Base-by-base conservation (phyloP, 306 rosid species). In the Astragalus glycyphyllos region DNA sequence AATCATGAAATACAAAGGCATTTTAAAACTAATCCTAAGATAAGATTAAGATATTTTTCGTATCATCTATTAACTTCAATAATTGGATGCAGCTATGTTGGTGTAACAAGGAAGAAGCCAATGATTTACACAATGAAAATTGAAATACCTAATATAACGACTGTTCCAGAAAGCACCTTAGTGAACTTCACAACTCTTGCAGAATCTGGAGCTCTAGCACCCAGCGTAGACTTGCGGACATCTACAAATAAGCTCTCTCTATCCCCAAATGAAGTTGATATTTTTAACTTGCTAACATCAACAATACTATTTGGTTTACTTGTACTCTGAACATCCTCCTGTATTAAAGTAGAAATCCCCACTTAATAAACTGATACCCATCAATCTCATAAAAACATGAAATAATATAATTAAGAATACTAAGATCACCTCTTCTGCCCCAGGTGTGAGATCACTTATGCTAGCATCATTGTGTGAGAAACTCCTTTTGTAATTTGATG, bases 121-220 rank as follows among this genome's bases (percentile, higher is more conserved):
- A 41, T 63, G 31, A 26, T 26, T 26, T 26, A 2, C 31, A 7
- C 48, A 59, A 44, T 2, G 60, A 20, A 74, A 68, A 9, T 31
- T 46, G 48, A 63, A 56, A 51, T 86, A 90, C 98, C 98, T 85
- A 88, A 74, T 70, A 85, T 79, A 65, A 86, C 84, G 56, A 91
- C 86, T 17, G 96, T 87, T 81, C 85, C 96, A 4, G 97, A 88
- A 74, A 93, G 97, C 74, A 80, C 89, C 82, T 84, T 93, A 10
- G 78, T 87, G 86, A 90, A 90, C 84, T 90, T 93, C 74, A 71
- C 58, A 45, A 93, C 85, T 74, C 97, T 86, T n/a, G 98, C 89
- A 51, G 97, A 84, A 77, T 93, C 98, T 13, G 96, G 88, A 71
- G 98, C 92, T 81, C 98, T 88, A 38, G 92, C 86, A 42, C 98